Conservation (phyloP, 768 basidiomycete species). For the Kwoniella sp. region DNA sequence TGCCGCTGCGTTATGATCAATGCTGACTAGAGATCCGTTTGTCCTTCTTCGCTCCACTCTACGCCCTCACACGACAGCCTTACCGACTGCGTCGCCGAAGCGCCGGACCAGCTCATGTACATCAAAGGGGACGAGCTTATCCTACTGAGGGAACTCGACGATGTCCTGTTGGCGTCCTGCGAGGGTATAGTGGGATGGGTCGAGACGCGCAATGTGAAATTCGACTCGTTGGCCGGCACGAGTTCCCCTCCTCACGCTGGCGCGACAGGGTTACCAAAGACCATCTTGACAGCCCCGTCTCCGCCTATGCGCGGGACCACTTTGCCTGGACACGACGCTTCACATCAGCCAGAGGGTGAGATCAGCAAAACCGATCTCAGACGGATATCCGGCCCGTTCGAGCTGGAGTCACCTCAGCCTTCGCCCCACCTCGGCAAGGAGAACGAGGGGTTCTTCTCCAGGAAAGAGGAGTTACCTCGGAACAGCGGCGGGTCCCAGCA, state of each 20-base stretch:
- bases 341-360: neutral
- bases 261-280: conserved; percentile 5
- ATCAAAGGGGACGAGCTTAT: conserved; percentile 38
- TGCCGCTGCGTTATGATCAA: neutral
- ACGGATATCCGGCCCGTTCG: conserved; percentile 37
- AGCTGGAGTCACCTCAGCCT: conserved; percentile 35
- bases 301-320: conserved; percentile 7
- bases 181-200: conserved; percentile 46
- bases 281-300: conserved; percentile 33
- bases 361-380: neutral
- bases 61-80: conserved; percentile 8
- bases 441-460: conserved; percentile 8
- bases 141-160: conserved; percentile 32
- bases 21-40: neutral
- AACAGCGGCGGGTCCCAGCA: neutral
- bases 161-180: conserved; percentile 31
- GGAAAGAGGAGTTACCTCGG: neutral
- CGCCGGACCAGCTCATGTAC: conserved; percentile 44
- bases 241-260: conserved; percentile 1
- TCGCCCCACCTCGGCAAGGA: conserved; percentile 18
- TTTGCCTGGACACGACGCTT: neutral
- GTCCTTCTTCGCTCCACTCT: neutral
- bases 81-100: conserved; percentile 38
- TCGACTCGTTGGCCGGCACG: conserved; percentile 15
- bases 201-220: conserved; percentile 21